These are phyloP conservation scores for Fusarium floridanum DNA, from an alignment of 2,329 filamentous ascomycete genomes.

Conservation along the genomic window DNA sequence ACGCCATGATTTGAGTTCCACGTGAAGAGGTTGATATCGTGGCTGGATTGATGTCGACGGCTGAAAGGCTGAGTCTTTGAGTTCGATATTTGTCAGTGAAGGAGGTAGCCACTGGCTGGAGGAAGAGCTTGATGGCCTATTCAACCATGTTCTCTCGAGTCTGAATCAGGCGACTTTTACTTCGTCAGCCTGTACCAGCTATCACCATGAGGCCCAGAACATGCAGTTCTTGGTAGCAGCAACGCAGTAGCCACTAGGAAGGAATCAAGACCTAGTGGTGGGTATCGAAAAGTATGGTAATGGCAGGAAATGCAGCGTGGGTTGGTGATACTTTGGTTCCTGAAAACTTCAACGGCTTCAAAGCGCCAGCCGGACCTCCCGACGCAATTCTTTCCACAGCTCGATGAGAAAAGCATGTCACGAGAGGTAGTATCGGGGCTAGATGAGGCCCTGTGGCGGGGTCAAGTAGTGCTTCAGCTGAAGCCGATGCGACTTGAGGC, in stretches of 20 bases:
- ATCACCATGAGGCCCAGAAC: not conserved
- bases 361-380: not conserved
- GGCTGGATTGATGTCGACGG: not conserved
- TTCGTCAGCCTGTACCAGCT: not conserved
- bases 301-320: not conserved
- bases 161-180: not conserved
- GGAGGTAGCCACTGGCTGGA: not conserved
- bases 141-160: not conserved
- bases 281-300: not conserved
- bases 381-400: not conserved
- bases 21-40: conserved; percentile 11
- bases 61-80: not conserved
- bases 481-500: conserved; percentile 6
- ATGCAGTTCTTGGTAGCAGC: not conserved
- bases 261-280: not conserved
- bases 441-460: not conserved
- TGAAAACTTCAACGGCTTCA: conserved; percentile 27
- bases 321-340: conserved; percentile 27
- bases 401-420: not conserved
- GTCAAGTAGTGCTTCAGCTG: not conserved
- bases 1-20: conserved; percentile 15
- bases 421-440: not conserved
- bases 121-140: not conserved
- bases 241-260: not conserved
- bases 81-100: not conserved